phyloP scores from a whole-genome alignment of 2,329 filamentous ascomycete genomes.

The Pseudofabraea citricarpa region DNA sequence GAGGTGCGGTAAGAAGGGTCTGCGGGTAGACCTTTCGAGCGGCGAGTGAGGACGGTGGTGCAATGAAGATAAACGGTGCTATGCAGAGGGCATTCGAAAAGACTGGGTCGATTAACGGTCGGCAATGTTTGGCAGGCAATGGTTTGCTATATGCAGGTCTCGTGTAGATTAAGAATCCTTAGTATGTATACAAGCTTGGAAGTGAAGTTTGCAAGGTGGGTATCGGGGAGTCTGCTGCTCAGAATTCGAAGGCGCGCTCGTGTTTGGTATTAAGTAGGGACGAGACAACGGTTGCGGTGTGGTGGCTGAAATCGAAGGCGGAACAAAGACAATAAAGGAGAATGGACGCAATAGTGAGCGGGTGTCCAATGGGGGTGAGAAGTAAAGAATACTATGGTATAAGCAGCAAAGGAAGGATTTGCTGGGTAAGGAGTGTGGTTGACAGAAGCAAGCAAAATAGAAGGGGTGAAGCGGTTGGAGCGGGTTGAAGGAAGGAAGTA shows the following conservation, averaged over 20 bases:
- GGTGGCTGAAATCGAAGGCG: constrained; percentile 13
- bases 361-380: constrained; percentile 3
- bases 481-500: constrained; percentile 14
- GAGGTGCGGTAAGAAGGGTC: no score
- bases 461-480: no score
- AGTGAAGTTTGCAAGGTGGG: neutral
- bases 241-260: neutral
- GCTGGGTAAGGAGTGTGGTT: constrained; percentile 6
- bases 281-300: neutral
- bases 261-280: neutral
- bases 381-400: constrained; percentile 14
- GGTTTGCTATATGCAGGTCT: neutral
- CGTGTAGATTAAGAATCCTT: constrained; percentile 2
- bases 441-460: constrained; percentile 10
- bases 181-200: constrained; percentile 1
- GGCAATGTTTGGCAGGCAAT: neutral
- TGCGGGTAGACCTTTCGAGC: no score
- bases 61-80: no score
- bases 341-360: constrained; percentile 12
- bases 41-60: no score
- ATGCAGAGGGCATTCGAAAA: neutral
- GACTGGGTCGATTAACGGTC: neutral
- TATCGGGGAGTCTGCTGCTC: neutral
- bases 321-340: constrained; percentile 31
- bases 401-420: constrained; percentile 12